phyloP scores from a whole-genome alignment of 495 filamentous ascomycete genomes.

The Tuber calosporum region DNA sequence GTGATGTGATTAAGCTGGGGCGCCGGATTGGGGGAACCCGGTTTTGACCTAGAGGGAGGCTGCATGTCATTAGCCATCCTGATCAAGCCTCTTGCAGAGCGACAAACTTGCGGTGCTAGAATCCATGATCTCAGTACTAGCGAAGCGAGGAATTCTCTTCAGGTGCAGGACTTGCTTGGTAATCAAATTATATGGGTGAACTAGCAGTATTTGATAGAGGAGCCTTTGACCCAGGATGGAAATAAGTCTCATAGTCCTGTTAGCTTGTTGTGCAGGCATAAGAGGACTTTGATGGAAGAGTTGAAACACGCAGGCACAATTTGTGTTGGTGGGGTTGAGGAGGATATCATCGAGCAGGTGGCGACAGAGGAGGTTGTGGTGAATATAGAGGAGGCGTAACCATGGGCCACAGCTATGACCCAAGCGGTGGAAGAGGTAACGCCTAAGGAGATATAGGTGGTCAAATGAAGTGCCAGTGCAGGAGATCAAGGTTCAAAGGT shows the following conservation, averaged over 20 bases:
- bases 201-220: constrained; percentile 61
- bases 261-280: constrained; percentile 82
- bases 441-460: constrained; percentile 13
- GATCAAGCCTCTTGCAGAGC: constrained; percentile 60
- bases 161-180: constrained; percentile 82
- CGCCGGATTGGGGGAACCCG: constrained; percentile 47
- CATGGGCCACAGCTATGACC: background rate
- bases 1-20: constrained; percentile 83
- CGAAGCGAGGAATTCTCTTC: constrained; percentile 81
- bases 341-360: constrained; percentile 41
- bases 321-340: constrained; percentile 42
- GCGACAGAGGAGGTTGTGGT: constrained; percentile 43
- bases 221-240: constrained; percentile 88
- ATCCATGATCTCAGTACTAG: constrained; percentile 66
- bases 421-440: constrained; percentile 1
- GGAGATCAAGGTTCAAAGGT: background rate
- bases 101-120: constrained; percentile 85
- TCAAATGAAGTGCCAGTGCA: constrained; percentile 5
- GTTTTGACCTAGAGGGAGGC: constrained; percentile 14
- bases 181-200: constrained; percentile 86
- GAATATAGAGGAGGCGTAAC: constrained; percentile 13
- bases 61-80: background rate
- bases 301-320: constrained; percentile 61
- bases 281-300: constrained; percentile 91
- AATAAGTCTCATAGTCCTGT: constrained; percentile 94